These are phyloP conservation scores for Physcia stellaris DNA, from an alignment of 495 filamentous ascomycete species.

Conservation along the genomic window DNA sequence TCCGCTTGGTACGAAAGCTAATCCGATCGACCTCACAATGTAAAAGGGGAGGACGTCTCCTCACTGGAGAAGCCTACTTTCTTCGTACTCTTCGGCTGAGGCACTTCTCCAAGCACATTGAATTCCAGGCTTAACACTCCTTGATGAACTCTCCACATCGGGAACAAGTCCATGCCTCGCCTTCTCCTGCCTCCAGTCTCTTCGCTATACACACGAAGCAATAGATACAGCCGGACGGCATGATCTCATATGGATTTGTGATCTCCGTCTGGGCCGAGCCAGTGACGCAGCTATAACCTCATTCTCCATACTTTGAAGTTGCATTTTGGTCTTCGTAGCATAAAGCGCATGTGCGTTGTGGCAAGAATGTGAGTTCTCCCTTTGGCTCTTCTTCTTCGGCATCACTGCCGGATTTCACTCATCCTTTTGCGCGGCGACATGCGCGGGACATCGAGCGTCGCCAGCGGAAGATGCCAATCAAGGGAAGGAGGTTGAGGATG, in stretches of 20 bases:
- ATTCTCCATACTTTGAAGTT: conserved; percentile 51
- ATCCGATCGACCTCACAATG: no score
- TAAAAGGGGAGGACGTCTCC: no score
- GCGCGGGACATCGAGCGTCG: conserved; percentile 71
- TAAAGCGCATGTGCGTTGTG: conserved; percentile 93
- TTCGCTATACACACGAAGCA: conserved; percentile 96
- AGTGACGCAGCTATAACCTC: conserved; percentile 58
- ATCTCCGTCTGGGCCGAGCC: conserved; percentile 89
- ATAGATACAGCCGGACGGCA: conserved; percentile 86
- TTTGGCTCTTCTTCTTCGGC: conserved; percentile 32
- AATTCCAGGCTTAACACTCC: conserved; percentile 90
- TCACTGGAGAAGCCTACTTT: no score
- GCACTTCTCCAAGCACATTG: no score
- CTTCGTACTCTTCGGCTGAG: no score
- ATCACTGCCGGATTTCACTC: conserved; percentile 37
- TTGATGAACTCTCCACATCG: conserved; percentile 76
- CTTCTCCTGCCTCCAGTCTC: conserved; percentile 80
- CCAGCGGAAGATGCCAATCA: conserved; percentile 90
- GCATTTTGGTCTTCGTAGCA: conserved; percentile 87
- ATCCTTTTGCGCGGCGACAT: conserved; percentile 61
- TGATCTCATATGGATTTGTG: conserved; percentile 88
- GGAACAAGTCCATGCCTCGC: conserved; percentile 87
- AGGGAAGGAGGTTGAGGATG: conserved; percentile 85
- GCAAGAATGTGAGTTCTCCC: conserved; percentile 65
- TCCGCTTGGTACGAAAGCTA: no score